Base-by-base conservation (phyloP, 345 rosid genomes). In the Brassica carinata region DNA sequence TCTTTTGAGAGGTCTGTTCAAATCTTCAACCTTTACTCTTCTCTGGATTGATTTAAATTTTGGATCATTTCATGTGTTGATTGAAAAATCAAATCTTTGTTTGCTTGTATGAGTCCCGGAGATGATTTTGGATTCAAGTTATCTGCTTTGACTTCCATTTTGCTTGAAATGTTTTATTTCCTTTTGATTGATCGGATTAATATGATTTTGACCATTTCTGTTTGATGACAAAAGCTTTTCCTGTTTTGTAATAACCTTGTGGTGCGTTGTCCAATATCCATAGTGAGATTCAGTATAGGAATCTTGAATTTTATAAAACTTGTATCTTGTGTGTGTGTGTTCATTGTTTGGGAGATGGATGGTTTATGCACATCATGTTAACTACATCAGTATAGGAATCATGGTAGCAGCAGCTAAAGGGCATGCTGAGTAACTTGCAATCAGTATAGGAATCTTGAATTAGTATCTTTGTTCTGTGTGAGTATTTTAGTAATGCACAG, bases 131-230 rank as follows among this genome's bases (percentile, higher is more conserved):
- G 29, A 4, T 36, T 75, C 27, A 5, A 29, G 0, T 14, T 26
- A 23, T 69, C 1, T 80, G 15, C n/a, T 33, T 59, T 15, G 31
- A 33, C n/a, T 74, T 23, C n/a, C 26, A 23, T 43, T 64, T 33
- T 33, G 5, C 36, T 5, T 33, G 36, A 33, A 33, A 33, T 33
- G 36, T 33, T 33, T 33, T 33, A 5, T 33, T 33, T 33, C 36
- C 7, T 33, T 33, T 33, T 69, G 38, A 33, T 23, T 67, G 45
- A n/a, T n/a, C n/a, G n/a, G 62, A 55, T 31, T 31, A 31, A 31
- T 65, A 27, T 64, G 17, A 19, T 58, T 45, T 77, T 34, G 72
- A 27, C 67, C 9, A 55, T 15, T 55, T 79, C n/a, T 57, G 26
- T 67, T 27, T 43, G 63, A 19, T 19, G 7, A 59, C 19, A 15